Conservation (phyloP, 148 eudicot genomes). For the Hydrangea macrophylla region DNA sequence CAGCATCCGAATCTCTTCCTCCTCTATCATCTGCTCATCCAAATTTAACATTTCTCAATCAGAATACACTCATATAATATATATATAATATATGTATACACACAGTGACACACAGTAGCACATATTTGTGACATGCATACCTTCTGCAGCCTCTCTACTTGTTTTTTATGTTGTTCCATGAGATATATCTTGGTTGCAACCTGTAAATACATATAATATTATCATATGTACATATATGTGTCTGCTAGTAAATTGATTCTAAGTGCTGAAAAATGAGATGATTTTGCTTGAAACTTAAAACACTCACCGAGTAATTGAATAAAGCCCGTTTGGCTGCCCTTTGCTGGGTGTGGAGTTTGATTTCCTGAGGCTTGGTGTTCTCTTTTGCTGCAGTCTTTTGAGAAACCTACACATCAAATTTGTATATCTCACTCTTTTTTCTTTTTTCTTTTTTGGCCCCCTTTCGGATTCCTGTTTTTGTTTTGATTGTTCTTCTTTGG, state of each 20-base stretch:
- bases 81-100: not conserved
- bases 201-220: constrained; percentile 22
- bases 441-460: not conserved
- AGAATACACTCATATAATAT: not conserved
- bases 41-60: not conserved
- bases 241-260: no score
- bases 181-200: constrained; percentile 59
- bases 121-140: constrained; percentile 32
- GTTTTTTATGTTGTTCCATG: constrained; percentile 50
- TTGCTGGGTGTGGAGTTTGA: constrained; percentile 68
- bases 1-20: constrained; percentile 58
- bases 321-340: constrained; percentile 67
- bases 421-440: not conserved
- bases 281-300: no score
- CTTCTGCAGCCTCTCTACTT: constrained; percentile 56
- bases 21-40: constrained; percentile 62
- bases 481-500: no score
- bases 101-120: not conserved
- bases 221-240: not conserved
- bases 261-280: no score
- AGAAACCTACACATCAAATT: constrained; percentile 18
- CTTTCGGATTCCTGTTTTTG: no score
- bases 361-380: constrained; percentile 47
- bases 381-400: constrained; percentile 43
- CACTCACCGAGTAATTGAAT: constrained; percentile 58